Percentiles rank a stretch among this genome's conserved stretches.
These are phyloP conservation scores for Kuraishia molischiana DNA, from an alignment of 805 yeast genomes.

Conservation along the genomic window DNA sequence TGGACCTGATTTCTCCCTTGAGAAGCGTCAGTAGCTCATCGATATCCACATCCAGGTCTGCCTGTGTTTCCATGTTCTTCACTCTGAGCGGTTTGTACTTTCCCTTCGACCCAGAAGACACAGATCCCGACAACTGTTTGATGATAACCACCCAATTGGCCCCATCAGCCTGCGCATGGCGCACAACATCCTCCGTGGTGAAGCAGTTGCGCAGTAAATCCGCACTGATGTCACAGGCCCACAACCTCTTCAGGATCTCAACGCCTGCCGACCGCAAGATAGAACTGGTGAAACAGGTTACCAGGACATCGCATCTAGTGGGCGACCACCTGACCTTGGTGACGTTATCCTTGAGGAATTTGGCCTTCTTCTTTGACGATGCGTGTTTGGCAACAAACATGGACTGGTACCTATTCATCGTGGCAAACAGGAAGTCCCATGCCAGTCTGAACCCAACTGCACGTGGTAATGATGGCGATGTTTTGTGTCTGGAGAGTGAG, in stretches of 20 bases:
- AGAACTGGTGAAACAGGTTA: conserved; percentile 56
- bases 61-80: conserved; percentile 46
- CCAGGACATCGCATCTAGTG: conserved; percentile 71
- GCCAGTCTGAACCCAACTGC: conserved; percentile 89
- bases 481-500: conserved; percentile 45
- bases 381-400: conserved; percentile 13
- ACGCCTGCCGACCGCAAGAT: conserved; percentile 52
- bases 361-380: conserved; percentile 17
- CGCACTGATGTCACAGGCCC: conserved; percentile 75
- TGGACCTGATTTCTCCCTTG: conserved; percentile 10
- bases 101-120: conserved; percentile 20
- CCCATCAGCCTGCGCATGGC: conserved; percentile 58
- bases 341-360: conserved; percentile 21
- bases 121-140: conserved; percentile 30
- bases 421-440: conserved; percentile 50
- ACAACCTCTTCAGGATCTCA: conserved; percentile 50
- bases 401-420: conserved; percentile 38
- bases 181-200: conserved; percentile 53
- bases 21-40: conserved; percentile 51
- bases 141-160: conserved; percentile 71
- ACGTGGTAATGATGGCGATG: conserved; percentile 24
- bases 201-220: conserved; percentile 45
- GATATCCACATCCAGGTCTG: conserved; percentile 65
- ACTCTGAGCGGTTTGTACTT: conserved; percentile 71
- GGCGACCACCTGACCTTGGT: conserved; percentile 36